A percentile compares a stretch with the other conserved stretches of the same genome.
These are phyloP conservation scores for Botrytis porri DNA, from an alignment of 2,329 filamentous ascomycete genomes.

Conservation along the genomic window DNA sequence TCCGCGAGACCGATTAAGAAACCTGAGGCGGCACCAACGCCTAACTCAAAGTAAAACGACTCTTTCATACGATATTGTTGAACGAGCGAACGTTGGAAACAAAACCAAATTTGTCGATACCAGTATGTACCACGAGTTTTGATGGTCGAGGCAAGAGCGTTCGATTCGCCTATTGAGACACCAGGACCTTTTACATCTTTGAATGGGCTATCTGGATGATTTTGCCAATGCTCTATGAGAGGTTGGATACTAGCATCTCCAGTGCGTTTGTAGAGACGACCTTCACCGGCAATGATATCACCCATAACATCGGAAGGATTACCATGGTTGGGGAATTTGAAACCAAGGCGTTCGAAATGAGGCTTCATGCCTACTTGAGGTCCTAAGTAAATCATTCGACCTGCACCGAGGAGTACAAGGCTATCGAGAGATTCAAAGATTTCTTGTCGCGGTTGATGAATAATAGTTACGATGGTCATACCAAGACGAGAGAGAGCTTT, in stretches of 20 bases:
- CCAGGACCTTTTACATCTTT: slow-evolving; percentile 1
- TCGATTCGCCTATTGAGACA: slow-evolving; percentile 41
- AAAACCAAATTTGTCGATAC: slow-evolving; percentile 51
- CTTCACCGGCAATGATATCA: slow-evolving; percentile 60
- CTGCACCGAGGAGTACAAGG: slow-evolving; percentile 59
- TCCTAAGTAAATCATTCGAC: slow-evolving; percentile 55
- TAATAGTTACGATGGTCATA: slow-evolving; percentile 53
- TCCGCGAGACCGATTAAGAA: slow-evolving; percentile 54
- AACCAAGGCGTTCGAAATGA: slow-evolving; percentile 54
- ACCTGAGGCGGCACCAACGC: slow-evolving; percentile 50
- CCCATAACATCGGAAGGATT: slow-evolving; percentile 58
- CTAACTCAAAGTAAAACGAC: slow-evolving; percentile 54
- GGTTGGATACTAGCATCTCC: slow-evolving; percentile 49
- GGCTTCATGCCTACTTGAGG: slow-evolving; percentile 43
- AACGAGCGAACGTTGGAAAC: slow-evolving; percentile 50
- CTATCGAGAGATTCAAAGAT: slow-evolving; percentile 59
- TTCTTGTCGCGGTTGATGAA: slow-evolving; percentile 54
- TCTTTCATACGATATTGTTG: slow-evolving; percentile 55
- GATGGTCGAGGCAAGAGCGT: slow-evolving; percentile 46
- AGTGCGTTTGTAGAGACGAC: slow-evolving; percentile 47
- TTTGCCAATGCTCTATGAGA: slow-evolving; percentile 49
- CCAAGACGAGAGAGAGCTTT: slow-evolving; percentile 56
- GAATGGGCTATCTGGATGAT: background rate
- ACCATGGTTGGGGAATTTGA: slow-evolving; percentile 46
- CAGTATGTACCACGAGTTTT: slow-evolving; percentile 50